Conservation (phyloP, 2,329 filamentous ascomycete species). For the Fusarium napiforme region DNA sequence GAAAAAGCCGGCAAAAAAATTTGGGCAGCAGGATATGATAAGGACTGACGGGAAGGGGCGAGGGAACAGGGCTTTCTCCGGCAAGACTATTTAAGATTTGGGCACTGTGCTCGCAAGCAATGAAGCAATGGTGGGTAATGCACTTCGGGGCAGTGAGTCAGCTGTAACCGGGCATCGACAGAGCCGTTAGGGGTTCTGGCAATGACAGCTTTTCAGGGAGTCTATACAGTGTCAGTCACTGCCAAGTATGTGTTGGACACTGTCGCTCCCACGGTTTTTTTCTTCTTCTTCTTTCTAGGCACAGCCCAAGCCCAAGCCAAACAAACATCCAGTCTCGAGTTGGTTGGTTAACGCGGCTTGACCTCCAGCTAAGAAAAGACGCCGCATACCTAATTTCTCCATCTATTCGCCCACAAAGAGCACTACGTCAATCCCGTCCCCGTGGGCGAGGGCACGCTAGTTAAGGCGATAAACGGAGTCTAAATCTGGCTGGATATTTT, state of each 20-base stretch:
- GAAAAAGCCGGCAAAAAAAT: slow-evolving; percentile 50
- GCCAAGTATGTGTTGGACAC: slow-evolving; percentile 3
- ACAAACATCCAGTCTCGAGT: slow-evolving; percentile 16
- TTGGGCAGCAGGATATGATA: slow-evolving; percentile 53
- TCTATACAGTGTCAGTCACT: slow-evolving; percentile 20
- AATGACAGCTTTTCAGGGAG: slow-evolving; percentile 12
- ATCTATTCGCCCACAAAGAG: slow-evolving; percentile 24
- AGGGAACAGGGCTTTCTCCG: slow-evolving; percentile 37
- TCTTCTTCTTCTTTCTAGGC: neutral
- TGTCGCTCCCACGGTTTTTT: slow-evolving; percentile 17
- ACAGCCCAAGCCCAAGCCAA: slow-evolving; percentile 6
- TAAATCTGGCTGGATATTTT: slow-evolving; percentile 27
- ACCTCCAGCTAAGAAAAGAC: slow-evolving; percentile 2
- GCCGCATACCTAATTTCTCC: slow-evolving; percentile 25
- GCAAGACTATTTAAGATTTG: slow-evolving; percentile 21
- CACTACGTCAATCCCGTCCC: slow-evolving; percentile 36
- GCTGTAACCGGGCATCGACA: slow-evolving; percentile 8
- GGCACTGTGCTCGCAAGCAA: slow-evolving; percentile 27
- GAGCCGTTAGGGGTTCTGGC: neutral
- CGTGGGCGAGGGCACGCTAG: slow-evolving; percentile 41
- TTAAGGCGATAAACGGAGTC: slow-evolving; percentile 10
- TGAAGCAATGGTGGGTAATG: neutral
- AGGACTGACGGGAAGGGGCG: slow-evolving; percentile 47
- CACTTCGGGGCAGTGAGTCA: neutral
- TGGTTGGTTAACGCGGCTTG: slow-evolving; percentile 17